Base-by-base conservation (phyloP, 2,329 filamentous ascomycete genomes). In the Sphaerulina musiva region DNA sequence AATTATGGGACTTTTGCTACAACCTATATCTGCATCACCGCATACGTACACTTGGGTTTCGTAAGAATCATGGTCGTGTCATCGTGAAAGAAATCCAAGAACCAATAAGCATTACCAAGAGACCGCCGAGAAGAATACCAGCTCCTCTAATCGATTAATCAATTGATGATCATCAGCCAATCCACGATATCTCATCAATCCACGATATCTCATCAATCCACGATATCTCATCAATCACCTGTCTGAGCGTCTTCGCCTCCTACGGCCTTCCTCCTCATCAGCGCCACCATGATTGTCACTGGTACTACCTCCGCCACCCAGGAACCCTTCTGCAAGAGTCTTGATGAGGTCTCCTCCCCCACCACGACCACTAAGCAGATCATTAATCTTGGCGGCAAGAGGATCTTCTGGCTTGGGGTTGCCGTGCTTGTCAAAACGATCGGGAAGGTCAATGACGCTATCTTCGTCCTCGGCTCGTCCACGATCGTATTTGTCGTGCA, bases 391-490 rank as follows among this genome's bases (percentile, higher is more conserved):
- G 40, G 62, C 58, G 23, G 63, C 61, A 29, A 68, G 52, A 12
- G 64, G 64, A 26, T 63, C 64, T 12, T 65, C 66, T 5, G 53
- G 34, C 46, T 66, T 67, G 11, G 60, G 60, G 40, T 68, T 66
- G 26, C 69, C 69, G 17, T 67, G 51, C 59, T 67, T 62, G 42
- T 71, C 69, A 47, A 72, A 72, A 0, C 69, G 59, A n/a, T 65
- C 57, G 10, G 69, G 69, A 8, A 72, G 56, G 14, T 71, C 69
- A 36, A 70, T 62, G 14, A 68, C 70, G 14, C 62, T 60, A 26
- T 69, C 67, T 5, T 60, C 62, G 4, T 65, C 62, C 11, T 57
- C 62, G n/a, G 36, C 47, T 12, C 52, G 56, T 17, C 57, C 54
- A 23, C 55, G 61, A 43, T 68, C 65, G 54, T 66, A 63, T 44